Percentiles rank a stretch among this genome's conserved stretches.
These are phyloP conservation scores for Cladosporium sp. DNA, from an alignment of 2,329 filamentous ascomycete genomes.

Conservation along the genomic window DNA sequence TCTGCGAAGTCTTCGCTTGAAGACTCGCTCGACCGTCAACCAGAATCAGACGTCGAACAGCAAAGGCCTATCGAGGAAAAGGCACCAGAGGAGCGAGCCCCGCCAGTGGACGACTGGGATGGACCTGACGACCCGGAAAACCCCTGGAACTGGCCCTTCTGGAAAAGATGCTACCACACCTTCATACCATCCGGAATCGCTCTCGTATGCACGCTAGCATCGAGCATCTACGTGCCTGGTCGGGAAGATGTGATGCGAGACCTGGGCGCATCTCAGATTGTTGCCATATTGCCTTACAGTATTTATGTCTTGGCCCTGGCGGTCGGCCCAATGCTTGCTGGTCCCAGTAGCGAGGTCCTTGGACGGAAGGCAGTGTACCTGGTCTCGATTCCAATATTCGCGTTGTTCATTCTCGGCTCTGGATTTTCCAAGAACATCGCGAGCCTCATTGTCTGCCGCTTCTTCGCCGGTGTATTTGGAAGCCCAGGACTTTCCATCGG, in stretches of 20 bases:
- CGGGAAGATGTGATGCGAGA: slow-evolving; percentile 49
- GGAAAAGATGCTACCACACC: slow-evolving; percentile 47
- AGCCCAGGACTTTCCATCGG: slow-evolving; percentile 53
- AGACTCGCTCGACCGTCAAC: slow-evolving; percentile 1
- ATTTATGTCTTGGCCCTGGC: slow-evolving; percentile 63
- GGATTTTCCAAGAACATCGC: slow-evolving; percentile 56
- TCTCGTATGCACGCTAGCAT: slow-evolving; percentile 42
- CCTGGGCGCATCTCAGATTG: slow-evolving; percentile 58
- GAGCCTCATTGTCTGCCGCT: slow-evolving; percentile 56
- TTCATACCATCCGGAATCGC: slow-evolving; percentile 37
- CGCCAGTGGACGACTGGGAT: slow-evolving; percentile 27
- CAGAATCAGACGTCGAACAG: background rate
- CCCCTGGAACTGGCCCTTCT: slow-evolving; percentile 54
- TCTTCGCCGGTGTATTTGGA: slow-evolving; percentile 74
- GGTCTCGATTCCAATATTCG: slow-evolving; percentile 49
- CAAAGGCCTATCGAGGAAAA: background rate
- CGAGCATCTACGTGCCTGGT: slow-evolving; percentile 27
- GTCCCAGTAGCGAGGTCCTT: slow-evolving; percentile 60
- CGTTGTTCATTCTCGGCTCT: slow-evolving; percentile 59
- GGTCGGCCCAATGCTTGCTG: slow-evolving; percentile 61
- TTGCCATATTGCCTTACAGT: slow-evolving; percentile 60
- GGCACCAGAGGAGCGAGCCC: background rate
- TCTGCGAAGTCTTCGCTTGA: slow-evolving; percentile 6
- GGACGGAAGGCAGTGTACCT: slow-evolving; percentile 59
- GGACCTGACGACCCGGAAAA: slow-evolving; percentile 47